phyloP scores from a whole-genome alignment of 1,139 yeast species.

The Zygoascus meyerae region DNA sequence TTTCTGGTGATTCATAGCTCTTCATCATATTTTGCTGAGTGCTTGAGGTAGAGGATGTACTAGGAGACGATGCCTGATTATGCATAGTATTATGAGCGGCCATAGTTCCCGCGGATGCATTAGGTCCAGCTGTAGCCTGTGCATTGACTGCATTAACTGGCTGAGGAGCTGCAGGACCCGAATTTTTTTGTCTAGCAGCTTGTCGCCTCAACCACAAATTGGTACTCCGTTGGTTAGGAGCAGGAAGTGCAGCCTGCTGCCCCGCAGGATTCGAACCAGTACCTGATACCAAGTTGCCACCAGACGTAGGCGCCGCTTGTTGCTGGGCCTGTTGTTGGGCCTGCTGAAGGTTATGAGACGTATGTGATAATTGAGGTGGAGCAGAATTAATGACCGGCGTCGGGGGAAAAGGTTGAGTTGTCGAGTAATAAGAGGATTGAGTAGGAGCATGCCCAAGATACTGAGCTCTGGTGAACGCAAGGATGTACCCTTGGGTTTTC shows the following conservation, averaged over 20 bases:
- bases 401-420: background rate
- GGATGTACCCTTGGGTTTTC: slow-evolving; percentile 2
- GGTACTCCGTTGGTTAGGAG: slow-evolving; percentile 2
- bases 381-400: slow-evolving; percentile 12
- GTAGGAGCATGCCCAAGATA: background rate
- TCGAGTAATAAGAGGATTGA: background rate
- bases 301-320: background rate
- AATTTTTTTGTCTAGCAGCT: slow-evolving; percentile 17
- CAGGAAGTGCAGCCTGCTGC: background rate
- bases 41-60: background rate
- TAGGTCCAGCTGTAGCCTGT: background rate
- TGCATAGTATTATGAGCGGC: too few species aligned
- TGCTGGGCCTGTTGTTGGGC: slow-evolving; percentile 5
- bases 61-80: background rate
- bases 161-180: slow-evolving; percentile 5
- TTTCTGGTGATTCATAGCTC: background rate
- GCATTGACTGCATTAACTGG: background rate
- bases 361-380: background rate
- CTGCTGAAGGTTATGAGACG: background rate
- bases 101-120: too few species aligned
- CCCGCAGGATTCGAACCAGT: background rate
- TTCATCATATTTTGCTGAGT: background rate
- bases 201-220: slow-evolving; percentile 22
- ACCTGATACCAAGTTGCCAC: too few species aligned
- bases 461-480: slow-evolving; percentile 5